Percentiles rank a stretch among this genome's conserved stretches.
Evolutionary conservation across 306 rosid genomes (phyloP).

Genomic region (Cucumis hystrix): DNA sequence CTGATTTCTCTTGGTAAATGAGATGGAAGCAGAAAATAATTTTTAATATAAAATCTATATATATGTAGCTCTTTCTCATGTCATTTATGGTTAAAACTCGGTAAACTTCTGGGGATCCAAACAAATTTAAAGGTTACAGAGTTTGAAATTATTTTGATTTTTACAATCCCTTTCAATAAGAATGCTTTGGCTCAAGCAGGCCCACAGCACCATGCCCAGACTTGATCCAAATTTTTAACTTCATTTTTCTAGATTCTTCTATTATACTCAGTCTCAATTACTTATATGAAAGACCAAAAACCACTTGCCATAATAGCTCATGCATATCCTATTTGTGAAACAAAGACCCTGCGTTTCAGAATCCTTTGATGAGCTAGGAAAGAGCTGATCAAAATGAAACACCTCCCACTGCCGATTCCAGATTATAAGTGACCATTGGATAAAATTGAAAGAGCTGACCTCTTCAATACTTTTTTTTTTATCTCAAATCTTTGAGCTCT

Average conservation of each 20-base stretch:
- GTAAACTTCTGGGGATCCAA: not conserved
- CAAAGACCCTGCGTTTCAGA: not conserved
- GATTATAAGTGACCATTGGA: not conserved
- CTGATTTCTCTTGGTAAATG: not conserved
- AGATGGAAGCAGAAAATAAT: not conserved
- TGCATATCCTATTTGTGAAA: not conserved
- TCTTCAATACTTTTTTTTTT: not conserved
- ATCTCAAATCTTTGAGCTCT: not conserved
- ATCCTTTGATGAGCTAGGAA: not conserved
- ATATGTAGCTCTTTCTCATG: not conserved
- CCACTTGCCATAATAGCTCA: not conserved
- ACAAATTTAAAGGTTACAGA: not conserved
- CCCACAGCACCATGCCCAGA: too few relatives aligned
- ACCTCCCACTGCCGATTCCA: not conserved
- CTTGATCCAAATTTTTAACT: not conserved
- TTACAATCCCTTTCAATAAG: not conserved
- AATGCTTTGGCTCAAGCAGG: not conserved
- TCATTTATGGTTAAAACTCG: not conserved
- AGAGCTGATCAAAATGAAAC: not conserved
- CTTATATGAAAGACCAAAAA: not conserved
- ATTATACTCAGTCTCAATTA: not conserved
- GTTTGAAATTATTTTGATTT: not conserved
- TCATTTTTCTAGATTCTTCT: not conserved
- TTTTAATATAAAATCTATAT: not conserved
- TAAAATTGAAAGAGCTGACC: not conserved